Evolutionary conservation across 768 basidiomycete species (phyloP).

Genomic region (Pleurotus pulmonarius): DNA sequence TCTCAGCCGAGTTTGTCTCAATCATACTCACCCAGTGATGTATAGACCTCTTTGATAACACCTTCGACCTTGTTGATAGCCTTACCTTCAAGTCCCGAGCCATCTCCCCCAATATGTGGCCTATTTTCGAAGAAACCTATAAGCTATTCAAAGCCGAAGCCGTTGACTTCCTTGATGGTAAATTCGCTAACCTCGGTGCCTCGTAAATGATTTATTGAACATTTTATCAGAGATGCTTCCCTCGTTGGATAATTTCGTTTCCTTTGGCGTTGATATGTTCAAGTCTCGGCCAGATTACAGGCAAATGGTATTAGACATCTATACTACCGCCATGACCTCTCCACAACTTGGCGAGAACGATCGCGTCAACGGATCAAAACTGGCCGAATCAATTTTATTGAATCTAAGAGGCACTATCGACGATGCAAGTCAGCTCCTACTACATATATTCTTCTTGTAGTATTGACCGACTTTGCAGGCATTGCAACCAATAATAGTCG

Average conservation of each 20-base stretch:
- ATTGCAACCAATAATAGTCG: conserved; percentile 60
- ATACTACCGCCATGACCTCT: conserved; percentile 66
- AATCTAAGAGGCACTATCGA: conserved; percentile 76
- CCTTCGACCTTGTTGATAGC: conserved; percentile 82
- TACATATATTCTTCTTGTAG: not conserved
- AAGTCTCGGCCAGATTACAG: conserved; percentile 71
- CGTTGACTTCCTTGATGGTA: conserved; percentile 84
- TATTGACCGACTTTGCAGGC: conserved; percentile 32
- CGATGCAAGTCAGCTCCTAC: conserved; percentile 48
- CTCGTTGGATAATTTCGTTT: conserved; percentile 84
- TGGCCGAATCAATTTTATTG: conserved; percentile 78
- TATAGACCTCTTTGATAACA: conserved; percentile 80
- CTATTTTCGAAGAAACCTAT: conserved; percentile 80
- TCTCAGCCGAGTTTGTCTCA: not conserved
- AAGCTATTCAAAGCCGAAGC: conserved; percentile 80
- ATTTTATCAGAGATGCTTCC: conserved; percentile 72
- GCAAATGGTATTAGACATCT: conserved; percentile 81
- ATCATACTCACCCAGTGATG: conserved; percentile 1
- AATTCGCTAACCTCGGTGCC: conserved; percentile 13
- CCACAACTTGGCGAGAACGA: conserved; percentile 80
- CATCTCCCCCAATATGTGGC: conserved; percentile 85
- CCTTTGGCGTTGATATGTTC: conserved; percentile 76
- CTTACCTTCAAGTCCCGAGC: conserved; percentile 77
- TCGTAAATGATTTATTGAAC: not conserved
- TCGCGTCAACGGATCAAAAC: conserved; percentile 78